Evolutionary conservation across 2,329 filamentous ascomycete genomes (phyloP).

Genomic region (Onygenales sp.): DNA sequence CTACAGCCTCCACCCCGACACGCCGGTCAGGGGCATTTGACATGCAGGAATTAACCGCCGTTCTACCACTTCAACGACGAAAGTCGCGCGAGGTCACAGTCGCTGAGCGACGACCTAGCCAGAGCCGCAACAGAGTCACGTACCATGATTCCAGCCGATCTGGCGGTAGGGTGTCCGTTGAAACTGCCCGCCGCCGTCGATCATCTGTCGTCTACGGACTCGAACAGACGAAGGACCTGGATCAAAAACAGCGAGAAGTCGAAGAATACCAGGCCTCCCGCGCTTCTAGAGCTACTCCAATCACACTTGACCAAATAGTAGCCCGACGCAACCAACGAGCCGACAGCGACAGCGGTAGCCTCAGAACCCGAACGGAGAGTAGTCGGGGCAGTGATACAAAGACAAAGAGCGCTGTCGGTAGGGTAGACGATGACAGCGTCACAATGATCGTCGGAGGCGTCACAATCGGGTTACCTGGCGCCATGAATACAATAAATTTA

Average conservation of each 20-base stretch:
- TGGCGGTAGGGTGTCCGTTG: conserved; percentile 22
- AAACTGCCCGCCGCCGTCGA: conserved; percentile 23
- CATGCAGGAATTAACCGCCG: conserved; percentile 23
- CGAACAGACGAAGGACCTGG: conserved; percentile 19
- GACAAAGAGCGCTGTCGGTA: conserved; percentile 25
- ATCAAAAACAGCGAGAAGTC: conserved; percentile 26
- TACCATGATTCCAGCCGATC: conserved; percentile 25
- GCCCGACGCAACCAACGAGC: conserved; percentile 20
- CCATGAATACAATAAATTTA: conserved; percentile 28
- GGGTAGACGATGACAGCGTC: conserved; percentile 28
- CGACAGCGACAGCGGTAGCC: conserved; percentile 31
- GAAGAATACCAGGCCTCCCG: conserved; percentile 33
- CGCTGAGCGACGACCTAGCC: conserved; percentile 26
- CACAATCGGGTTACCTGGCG: conserved; percentile 28
- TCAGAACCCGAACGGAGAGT: conserved; percentile 30
- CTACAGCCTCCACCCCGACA: conserved; percentile 20
- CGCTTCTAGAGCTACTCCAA: conserved; percentile 16
- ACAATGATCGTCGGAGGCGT: conserved; percentile 31
- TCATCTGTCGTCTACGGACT: conserved; percentile 24
- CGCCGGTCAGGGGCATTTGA: conserved; percentile 25
- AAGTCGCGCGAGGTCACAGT: conserved; percentile 20
- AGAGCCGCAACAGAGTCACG: conserved; percentile 16
- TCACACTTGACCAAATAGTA: conserved; percentile 26
- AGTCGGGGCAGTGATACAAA: conserved; percentile 30
- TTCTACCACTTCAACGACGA: conserved; percentile 21